A percentile compares a stretch with the other conserved stretches of the same genome.
These are phyloP conservation scores for Boletus pseudopeckii DNA, from an alignment of 768 basidiomycete genomes.

Conservation along the genomic window DNA sequence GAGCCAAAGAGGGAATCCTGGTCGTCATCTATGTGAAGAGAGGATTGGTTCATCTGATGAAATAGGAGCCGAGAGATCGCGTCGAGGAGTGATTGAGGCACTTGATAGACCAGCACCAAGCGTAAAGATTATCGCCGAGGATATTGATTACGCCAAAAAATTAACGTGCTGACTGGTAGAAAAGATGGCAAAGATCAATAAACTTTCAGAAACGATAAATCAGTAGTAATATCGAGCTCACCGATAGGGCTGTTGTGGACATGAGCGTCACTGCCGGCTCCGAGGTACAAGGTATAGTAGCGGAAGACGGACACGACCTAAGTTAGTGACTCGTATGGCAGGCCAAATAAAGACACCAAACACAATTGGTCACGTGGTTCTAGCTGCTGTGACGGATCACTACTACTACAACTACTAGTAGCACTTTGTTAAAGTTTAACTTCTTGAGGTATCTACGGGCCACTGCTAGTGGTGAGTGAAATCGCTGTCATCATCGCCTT, in stretches of 20 bases:
- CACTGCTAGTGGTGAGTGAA: too few species aligned
- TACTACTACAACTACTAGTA: too few species aligned
- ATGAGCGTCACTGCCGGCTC: not conserved
- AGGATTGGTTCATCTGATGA: slow-evolving; percentile 19
- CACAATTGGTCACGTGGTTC: slow-evolving; percentile 1
- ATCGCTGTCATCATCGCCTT: not conserved
- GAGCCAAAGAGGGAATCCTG: slow-evolving; percentile 77
- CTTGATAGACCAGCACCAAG: slow-evolving; percentile 7
- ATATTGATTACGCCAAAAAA: not conserved
- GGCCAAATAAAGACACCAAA: slow-evolving; percentile 11
- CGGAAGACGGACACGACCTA: not conserved
- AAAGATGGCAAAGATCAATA: not conserved
- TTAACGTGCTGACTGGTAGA: not conserved
- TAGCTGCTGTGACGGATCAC: too few species aligned
- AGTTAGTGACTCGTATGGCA: not conserved
- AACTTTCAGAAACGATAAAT: not conserved
- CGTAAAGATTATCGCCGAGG: slow-evolving; percentile 2
- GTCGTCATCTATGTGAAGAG: slow-evolving; percentile 33
- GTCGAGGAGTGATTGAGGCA: slow-evolving; percentile 14
- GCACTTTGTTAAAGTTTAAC: too few species aligned
- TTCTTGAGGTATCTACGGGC: too few species aligned
- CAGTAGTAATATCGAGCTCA: not conserved
- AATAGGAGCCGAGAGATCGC: slow-evolving; percentile 14
- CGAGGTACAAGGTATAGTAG: not conserved
- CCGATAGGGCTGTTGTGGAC: not conserved